These are phyloP conservation scores for Trichoderma pleuroti DNA, from an alignment of 2,329 filamentous ascomycete species.

Conservation along the genomic window DNA sequence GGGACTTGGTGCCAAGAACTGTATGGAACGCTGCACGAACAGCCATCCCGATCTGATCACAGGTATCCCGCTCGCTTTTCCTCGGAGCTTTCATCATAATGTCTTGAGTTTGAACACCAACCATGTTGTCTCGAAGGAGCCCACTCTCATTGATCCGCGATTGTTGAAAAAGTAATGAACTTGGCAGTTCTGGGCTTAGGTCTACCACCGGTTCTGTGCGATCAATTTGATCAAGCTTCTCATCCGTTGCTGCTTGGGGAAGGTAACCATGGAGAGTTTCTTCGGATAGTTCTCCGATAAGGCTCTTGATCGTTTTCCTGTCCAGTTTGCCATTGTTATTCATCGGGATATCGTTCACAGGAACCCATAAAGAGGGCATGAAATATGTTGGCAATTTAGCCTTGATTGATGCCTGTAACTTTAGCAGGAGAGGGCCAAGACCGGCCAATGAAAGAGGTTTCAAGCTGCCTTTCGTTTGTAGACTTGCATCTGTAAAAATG, in stretches of 20 bases:
- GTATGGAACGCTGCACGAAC: background rate
- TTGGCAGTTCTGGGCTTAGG: background rate
- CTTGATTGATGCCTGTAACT: background rate
- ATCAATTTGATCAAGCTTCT: background rate
- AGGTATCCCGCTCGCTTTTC: background rate
- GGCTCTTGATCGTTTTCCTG: background rate
- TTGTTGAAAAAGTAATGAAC: background rate
- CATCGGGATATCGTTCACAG: background rate
- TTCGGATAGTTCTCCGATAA: background rate
- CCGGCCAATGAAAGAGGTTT: background rate
- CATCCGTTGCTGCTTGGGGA: background rate
- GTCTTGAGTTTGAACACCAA: background rate
- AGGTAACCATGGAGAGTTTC: background rate
- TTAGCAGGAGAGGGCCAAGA: background rate
- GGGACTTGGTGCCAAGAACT: background rate
- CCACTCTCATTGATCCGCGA: background rate
- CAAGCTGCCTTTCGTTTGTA: background rate
- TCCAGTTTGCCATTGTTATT: background rate
- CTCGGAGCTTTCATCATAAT: background rate
- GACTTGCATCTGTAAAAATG: background rate
- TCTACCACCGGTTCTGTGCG: background rate
- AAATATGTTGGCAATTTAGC: background rate
- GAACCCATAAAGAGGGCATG: background rate
- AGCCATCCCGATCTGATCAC: background rate
- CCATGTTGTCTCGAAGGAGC: background rate